These are phyloP conservation scores for Suhomyces terraborum DNA, from an alignment of 1,139 yeast species.

Conservation along the genomic window DNA sequence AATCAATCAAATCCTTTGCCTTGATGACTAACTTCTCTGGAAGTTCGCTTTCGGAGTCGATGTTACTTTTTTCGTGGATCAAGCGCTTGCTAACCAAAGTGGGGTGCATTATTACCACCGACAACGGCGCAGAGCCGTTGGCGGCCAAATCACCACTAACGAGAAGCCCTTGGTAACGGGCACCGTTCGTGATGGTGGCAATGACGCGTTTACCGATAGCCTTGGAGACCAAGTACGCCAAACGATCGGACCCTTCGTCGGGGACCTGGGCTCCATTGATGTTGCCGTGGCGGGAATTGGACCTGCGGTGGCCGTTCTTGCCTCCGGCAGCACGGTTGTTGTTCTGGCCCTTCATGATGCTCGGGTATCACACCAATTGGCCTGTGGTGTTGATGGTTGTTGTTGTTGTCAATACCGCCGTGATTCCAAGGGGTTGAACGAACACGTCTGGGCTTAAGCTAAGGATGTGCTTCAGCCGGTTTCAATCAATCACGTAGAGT, in stretches of 20 bases:
- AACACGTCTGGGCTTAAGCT: background rate
- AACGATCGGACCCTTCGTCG: slow-evolving; percentile 25
- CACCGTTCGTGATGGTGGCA: slow-evolving; percentile 66
- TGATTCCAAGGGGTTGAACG: background rate
- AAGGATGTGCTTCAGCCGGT: background rate
- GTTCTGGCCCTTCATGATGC: slow-evolving; percentile 28
- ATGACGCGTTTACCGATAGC: slow-evolving; percentile 58
- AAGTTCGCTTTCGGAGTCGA: slow-evolving; percentile 31
- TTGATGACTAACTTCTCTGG: slow-evolving; percentile 54
- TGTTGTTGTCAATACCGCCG: slow-evolving; percentile 1
- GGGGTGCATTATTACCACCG: slow-evolving; percentile 58
- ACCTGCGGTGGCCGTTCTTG: slow-evolving; percentile 31
- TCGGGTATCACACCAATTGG: background rate
- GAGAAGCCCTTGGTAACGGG: slow-evolving; percentile 60
- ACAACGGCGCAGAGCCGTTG: slow-evolving; percentile 34
- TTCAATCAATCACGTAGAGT: slow-evolving; percentile 4
- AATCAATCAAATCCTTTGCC: slow-evolving; percentile 64
- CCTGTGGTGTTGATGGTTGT: background rate
- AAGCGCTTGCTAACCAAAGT: slow-evolving; percentile 32
- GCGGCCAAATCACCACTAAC: slow-evolving; percentile 32
- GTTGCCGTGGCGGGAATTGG: slow-evolving; percentile 25
- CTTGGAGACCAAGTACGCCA: slow-evolving; percentile 51
- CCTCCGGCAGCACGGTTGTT: slow-evolving; percentile 21
- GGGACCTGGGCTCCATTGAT: slow-evolving; percentile 24
- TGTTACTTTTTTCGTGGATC: slow-evolving; percentile 31